A percentile compares a stretch with the other conserved stretches of the same genome.
Conservation (phyloP, 2,329 filamentous ascomycete genomes). For the Cladophialophora carrionii region DNA sequence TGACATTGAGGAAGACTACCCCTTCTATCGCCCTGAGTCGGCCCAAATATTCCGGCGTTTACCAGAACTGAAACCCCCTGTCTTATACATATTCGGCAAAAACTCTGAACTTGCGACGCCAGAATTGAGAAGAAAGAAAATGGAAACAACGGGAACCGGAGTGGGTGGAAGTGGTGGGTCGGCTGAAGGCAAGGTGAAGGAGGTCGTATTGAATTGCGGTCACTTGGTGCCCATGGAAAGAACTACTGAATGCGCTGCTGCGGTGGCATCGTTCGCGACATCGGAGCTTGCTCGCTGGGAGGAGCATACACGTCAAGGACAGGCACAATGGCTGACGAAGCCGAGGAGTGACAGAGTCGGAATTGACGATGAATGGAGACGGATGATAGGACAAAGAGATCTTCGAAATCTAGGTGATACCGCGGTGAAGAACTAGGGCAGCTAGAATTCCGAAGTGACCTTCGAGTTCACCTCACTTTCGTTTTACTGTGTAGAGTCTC, state of each 20-base stretch:
- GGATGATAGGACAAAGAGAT: conserved; percentile 30
- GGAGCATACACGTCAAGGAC: conserved; percentile 23
- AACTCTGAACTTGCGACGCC: conserved; percentile 48
- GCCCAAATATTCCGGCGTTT: conserved; percentile 46
- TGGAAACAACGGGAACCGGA: conserved; percentile 47
- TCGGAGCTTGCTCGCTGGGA: conserved; percentile 29
- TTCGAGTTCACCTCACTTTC: not conserved
- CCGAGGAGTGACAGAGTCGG: conserved; percentile 26
- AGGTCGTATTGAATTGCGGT: conserved; percentile 32
- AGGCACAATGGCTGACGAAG: conserved; percentile 28
- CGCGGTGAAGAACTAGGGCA: not conserved
- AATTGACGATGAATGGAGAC: conserved; percentile 34
- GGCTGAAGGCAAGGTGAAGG: conserved; percentile 51
- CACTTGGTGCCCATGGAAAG: conserved; percentile 39
- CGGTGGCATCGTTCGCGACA: conserved; percentile 26
- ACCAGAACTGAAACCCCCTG: conserved; percentile 49
- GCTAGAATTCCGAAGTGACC: not conserved
- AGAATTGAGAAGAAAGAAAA: conserved; percentile 47
- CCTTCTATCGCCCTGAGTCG: conserved; percentile 52
- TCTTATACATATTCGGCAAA: conserved; percentile 50
- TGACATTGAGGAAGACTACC: conserved; percentile 41
- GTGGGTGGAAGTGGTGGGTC: conserved; percentile 54
- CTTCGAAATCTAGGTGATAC: not conserved
- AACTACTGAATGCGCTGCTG: conserved; percentile 35
- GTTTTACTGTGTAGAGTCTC: not conserved